These are phyloP conservation scores for Kodamaea hsintzibuensis DNA, from an alignment of 805 yeast genomes.

Conservation along the genomic window DNA sequence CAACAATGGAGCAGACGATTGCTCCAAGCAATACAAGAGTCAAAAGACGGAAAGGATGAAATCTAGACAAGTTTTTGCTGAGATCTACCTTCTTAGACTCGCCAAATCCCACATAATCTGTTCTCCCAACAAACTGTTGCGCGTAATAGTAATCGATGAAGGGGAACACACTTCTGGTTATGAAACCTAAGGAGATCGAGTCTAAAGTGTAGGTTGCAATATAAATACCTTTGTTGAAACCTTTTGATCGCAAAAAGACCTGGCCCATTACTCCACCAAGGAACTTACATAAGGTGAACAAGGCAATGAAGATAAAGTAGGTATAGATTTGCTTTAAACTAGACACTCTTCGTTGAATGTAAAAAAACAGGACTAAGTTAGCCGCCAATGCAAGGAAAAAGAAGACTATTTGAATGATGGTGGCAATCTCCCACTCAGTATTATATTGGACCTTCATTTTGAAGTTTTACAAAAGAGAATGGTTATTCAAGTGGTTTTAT, in stretches of 20 bases:
- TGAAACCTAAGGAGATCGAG: slow-evolving; percentile 6
- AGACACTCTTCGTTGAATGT: not conserved
- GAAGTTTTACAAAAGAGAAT: too few relatives aligned
- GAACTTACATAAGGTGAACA: slow-evolving; percentile 3
- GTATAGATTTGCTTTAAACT: slow-evolving; percentile 8
- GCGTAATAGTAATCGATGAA: slow-evolving; percentile 6
- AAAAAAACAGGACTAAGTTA: not conserved
- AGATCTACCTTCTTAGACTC: not conserved
- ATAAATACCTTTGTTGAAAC: slow-evolving; percentile 3
- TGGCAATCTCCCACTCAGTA: slow-evolving; percentile 10
- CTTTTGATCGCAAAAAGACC: not conserved
- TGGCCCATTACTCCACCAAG: slow-evolving; percentile 6
- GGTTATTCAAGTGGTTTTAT: too few relatives aligned
- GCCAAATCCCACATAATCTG: not conserved
- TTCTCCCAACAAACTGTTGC: not conserved
- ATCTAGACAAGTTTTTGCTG: not conserved
- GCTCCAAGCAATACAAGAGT: slow-evolving; percentile 7
- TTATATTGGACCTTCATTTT: slow-evolving; percentile 6
- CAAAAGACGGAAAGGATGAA: slow-evolving; percentile 9
- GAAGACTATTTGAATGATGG: slow-evolving; percentile 11
- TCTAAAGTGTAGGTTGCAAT: slow-evolving; percentile 10
- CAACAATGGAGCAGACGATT: slow-evolving; percentile 5
- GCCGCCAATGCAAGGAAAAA: slow-evolving; percentile 5
- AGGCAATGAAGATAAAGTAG: slow-evolving; percentile 1
- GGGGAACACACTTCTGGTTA: not conserved